phyloP scores from a whole-genome alignment of 2,329 filamentous ascomycete genomes.

The Ceratocystis smalleyi region DNA sequence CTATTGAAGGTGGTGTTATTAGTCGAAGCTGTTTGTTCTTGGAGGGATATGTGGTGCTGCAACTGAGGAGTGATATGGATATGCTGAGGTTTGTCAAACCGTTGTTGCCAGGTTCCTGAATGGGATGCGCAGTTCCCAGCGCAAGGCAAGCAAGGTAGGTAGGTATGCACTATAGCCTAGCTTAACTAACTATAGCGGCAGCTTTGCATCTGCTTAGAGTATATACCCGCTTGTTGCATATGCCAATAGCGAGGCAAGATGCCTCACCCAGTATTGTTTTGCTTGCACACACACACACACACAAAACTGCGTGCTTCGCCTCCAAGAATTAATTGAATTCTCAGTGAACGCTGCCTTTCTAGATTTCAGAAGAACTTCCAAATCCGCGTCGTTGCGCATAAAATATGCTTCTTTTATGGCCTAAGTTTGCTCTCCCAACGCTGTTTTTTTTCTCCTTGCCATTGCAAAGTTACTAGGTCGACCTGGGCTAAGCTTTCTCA shows the following conservation, averaged over 20 bases:
- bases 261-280: not conserved
- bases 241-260: too few relatives aligned
- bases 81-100: not conserved
- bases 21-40: not conserved
- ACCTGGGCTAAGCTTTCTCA: not conserved
- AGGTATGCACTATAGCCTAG: not conserved
- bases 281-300: not conserved
- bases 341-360: not conserved
- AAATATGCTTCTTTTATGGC: not conserved
- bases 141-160: not conserved
- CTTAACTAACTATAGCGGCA: not conserved
- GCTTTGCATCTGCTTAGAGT: not conserved
- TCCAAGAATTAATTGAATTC: not conserved
- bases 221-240: not conserved
- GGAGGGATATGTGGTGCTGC: not conserved
- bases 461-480: not conserved
- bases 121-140: slow-evolving; percentile 7
- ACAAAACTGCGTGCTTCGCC: not conserved
- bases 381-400: not conserved
- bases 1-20: not conserved
- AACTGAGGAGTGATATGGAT: not conserved
- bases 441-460: not conserved
- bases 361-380: not conserved
- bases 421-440: not conserved
- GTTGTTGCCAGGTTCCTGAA: slow-evolving; percentile 10